These are phyloP conservation scores for Oryza brachyantha DNA, from an alignment of 176 grass and related monocot genomes.

Conservation along the genomic window DNA sequence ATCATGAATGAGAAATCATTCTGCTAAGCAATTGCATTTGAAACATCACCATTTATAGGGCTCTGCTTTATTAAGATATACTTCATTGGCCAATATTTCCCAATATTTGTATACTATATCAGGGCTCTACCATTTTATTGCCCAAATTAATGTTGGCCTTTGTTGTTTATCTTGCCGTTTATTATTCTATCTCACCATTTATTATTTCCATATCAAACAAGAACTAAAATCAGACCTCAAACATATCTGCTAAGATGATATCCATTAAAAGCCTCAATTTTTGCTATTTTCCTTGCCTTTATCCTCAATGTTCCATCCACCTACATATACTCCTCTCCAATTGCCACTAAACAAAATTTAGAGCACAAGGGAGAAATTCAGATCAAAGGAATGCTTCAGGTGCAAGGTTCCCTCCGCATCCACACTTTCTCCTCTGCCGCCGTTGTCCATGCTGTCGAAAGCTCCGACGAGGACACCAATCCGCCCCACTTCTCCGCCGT, in stretches of 20 bases:
- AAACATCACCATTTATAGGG: not conserved
- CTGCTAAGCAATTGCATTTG: not conserved
- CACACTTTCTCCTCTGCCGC: slow-evolving; percentile 19
- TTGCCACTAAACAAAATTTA: not conserved
- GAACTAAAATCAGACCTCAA: not conserved
- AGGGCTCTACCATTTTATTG: not conserved
- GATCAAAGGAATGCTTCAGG: not conserved
- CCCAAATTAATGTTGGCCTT: not conserved
- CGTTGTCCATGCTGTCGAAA: slow-evolving; percentile 17
- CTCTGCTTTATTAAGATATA: not conserved
- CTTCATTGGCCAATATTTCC: slow-evolving; percentile 5
- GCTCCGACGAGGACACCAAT: not conserved
- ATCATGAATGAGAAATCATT: not conserved
- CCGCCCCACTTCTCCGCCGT: not conserved
- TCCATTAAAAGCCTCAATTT: not conserved
- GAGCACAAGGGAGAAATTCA: not conserved
- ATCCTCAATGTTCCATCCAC: not conserved
- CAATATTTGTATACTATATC: not conserved
- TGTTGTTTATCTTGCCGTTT: not conserved
- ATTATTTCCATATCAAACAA: not conserved
- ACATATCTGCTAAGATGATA: not conserved
- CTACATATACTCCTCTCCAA: not conserved
- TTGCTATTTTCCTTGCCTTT: not conserved
- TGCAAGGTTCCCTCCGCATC: not conserved
- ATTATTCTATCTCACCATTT: not conserved